phyloP scores from a whole-genome alignment of 1,284 basidiomycete genomes.

The Apiotrichum domesticum region DNA sequence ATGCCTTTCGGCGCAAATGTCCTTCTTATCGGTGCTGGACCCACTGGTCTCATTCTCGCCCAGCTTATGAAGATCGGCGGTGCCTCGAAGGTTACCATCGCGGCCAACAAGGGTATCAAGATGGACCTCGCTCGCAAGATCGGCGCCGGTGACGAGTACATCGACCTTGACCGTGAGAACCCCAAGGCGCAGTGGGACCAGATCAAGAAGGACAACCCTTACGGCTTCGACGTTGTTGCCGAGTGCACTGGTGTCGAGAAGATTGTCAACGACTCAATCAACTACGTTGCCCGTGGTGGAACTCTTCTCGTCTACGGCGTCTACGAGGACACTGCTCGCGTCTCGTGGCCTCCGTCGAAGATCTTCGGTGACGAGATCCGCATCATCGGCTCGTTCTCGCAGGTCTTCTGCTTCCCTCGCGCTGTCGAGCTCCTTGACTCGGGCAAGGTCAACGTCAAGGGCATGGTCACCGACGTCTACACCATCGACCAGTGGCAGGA shows the following conservation, averaged over 20 bases:
- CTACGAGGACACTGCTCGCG: constrained; percentile 62
- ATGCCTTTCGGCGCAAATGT: constrained; percentile 71
- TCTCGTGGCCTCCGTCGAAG: constrained; percentile 75
- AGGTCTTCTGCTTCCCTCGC: constrained; percentile 78
- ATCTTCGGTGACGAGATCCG: constrained; percentile 82
- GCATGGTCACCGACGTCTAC: constrained; percentile 74
- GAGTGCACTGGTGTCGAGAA: constrained; percentile 80
- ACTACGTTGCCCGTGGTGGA: constrained; percentile 65
- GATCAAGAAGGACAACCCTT: constrained; percentile 69
- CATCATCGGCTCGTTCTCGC: constrained; percentile 79
- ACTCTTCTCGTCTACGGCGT: constrained; percentile 54
- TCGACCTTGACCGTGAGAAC: constrained; percentile 69
- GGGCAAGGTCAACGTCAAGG: constrained; percentile 72
- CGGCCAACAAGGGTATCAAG: constrained; percentile 79
- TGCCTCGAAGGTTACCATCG: constrained; percentile 65
- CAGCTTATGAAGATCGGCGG: constrained; percentile 80
- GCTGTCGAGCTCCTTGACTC: constrained; percentile 80
- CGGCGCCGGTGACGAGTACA: constrained; percentile 69
- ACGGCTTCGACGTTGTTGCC: constrained; percentile 81
- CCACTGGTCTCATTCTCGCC: constrained; percentile 74
- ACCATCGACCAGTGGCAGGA: constrained; percentile 69
- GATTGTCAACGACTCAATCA: constrained; percentile 70
- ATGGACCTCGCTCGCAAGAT: constrained; percentile 71
- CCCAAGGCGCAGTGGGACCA: constrained; percentile 72
- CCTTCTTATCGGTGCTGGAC: constrained; percentile 59